Base-by-base conservation (phyloP, 78 protist species). In the Dictyostelium firmibasis region DNA sequence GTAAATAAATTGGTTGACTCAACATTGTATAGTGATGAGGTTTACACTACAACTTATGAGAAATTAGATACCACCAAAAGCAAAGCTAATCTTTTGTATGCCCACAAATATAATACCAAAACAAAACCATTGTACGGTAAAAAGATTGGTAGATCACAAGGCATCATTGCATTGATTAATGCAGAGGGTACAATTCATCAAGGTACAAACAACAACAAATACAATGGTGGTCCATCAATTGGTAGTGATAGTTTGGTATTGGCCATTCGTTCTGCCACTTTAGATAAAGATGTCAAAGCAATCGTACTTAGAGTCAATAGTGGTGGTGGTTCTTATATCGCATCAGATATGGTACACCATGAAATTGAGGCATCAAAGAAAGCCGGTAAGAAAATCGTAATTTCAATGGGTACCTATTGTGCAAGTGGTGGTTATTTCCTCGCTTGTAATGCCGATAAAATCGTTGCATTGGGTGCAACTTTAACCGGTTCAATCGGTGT, bases 401-500 rank as follows among this genome's bases (percentile, higher is more conserved):
- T 81, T 29, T 43, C 53, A 14, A 91, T 91, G 95, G 95, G 95
- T 10, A 29, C 75, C 0, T 35, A 47, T 60, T 93, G 94, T 29
- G 96, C 92, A 23, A 27, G 64, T 13, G 96, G 96, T 67, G 96
- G 96, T 25, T 94, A 94, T 41, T 94, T 86, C 38, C 43, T 94
- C 18, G 33, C 93, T 13, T 82, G 92, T 64, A 69, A 69, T 67
- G 96, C 96, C 33, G 96, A 94, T 36, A 83, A 35, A 33, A 94
- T 94, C 35, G 70, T 94, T 31, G 86, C 93, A n/a, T 38, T 25
- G 35, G 33, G 27, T 13, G 84, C 86, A 16, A 94, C 96, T 1
- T 20, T 94, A 27, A 94, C 96, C 23, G 96, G 96, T 74, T 43
- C 79, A 4, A 94, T 94, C 44, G 96, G 96, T 86, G 96, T 94